Evolutionary conservation across 2,329 filamentous ascomycete species (phyloP).

Genomic region (Penicillium griseofulvum): DNA sequence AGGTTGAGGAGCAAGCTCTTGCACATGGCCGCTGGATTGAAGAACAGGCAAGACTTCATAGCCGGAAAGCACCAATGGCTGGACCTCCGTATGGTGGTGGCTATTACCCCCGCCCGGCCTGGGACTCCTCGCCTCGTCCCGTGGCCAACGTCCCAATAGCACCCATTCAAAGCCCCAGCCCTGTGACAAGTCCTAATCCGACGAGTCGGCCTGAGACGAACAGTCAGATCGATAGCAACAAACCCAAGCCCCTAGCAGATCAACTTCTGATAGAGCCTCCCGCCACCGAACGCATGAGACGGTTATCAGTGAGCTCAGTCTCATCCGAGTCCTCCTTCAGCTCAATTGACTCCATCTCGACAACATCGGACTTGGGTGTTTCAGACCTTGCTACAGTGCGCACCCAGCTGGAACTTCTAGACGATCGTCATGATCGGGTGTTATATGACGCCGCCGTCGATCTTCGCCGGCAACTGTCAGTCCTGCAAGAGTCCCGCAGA

Average conservation of each 20-base stretch:
- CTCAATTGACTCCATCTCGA: conserved; percentile 39
- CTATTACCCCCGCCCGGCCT: conserved; percentile 2
- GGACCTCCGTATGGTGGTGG: background rate
- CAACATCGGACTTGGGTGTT: conserved; percentile 36
- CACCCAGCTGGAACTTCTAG: conserved; percentile 34
- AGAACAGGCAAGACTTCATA: conserved; percentile 34
- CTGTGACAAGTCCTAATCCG: conserved; percentile 3
- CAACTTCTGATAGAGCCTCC: conserved; percentile 1
- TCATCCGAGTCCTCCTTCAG: conserved; percentile 37
- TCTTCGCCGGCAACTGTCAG: conserved; percentile 35
- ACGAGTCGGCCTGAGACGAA: background rate
- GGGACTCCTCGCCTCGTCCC: conserved; percentile 2
- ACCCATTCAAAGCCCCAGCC: background rate
- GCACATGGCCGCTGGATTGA: conserved; percentile 40
- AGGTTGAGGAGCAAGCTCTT: conserved; percentile 41
- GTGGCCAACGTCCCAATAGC: background rate
- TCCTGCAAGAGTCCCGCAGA: conserved; percentile 35
- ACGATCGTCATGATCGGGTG: conserved; percentile 37
- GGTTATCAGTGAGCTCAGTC: conserved; percentile 30
- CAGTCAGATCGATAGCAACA: background rate
- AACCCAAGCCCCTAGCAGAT: background rate
- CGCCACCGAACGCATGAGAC: conserved; percentile 20
- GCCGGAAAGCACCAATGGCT: conserved; percentile 22
- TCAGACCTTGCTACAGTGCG: conserved; percentile 38
- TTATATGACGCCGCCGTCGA: conserved; percentile 36